phyloP scores from a whole-genome alignment of 495 filamentous ascomycete genomes.

The Daldinia decipiens region DNA sequence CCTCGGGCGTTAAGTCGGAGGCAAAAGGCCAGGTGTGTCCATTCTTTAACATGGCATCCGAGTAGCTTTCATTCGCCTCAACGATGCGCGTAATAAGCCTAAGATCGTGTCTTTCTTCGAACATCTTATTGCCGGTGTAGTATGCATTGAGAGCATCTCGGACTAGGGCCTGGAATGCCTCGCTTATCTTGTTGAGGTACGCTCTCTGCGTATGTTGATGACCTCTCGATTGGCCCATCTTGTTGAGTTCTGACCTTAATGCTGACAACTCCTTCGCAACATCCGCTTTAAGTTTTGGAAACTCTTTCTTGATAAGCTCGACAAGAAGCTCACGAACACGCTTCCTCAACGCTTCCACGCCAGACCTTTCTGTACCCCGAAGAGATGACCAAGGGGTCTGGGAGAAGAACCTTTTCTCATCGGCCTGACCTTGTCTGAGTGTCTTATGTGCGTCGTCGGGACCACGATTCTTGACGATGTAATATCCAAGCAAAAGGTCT shows the following conservation, averaged over 20 bases:
- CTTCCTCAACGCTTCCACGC: slow-evolving; percentile 58
- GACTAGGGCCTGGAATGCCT: slow-evolving; percentile 55
- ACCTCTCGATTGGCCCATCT: slow-evolving; percentile 53
- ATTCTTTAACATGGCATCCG: slow-evolving; percentile 48
- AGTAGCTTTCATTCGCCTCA: slow-evolving; percentile 55
- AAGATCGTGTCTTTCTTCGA: slow-evolving; percentile 48
- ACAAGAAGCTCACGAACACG: slow-evolving; percentile 58
- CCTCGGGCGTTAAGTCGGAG: background rate
- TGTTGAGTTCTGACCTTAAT: slow-evolving; percentile 47
- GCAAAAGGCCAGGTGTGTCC: slow-evolving; percentile 58
- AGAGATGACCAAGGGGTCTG: slow-evolving; percentile 58
- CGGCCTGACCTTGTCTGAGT: slow-evolving; percentile 43
- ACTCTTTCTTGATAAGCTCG: slow-evolving; percentile 61
- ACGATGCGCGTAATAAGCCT: slow-evolving; percentile 60
- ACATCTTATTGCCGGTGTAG: slow-evolving; percentile 55
- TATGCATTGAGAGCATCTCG: slow-evolving; percentile 49
- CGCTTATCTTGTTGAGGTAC: slow-evolving; percentile 54
- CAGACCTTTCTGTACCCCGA: slow-evolving; percentile 54
- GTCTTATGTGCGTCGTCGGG: slow-evolving; percentile 49
- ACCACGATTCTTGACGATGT: slow-evolving; percentile 65
- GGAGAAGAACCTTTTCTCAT: slow-evolving; percentile 55
- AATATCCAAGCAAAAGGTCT: slow-evolving; percentile 61
- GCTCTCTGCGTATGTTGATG: slow-evolving; percentile 39
- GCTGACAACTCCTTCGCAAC: slow-evolving; percentile 53
- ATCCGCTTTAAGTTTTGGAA: slow-evolving; percentile 61